Conservation (phyloP, 305 asterid genomes). For the Fraxinus floribunda region DNA sequence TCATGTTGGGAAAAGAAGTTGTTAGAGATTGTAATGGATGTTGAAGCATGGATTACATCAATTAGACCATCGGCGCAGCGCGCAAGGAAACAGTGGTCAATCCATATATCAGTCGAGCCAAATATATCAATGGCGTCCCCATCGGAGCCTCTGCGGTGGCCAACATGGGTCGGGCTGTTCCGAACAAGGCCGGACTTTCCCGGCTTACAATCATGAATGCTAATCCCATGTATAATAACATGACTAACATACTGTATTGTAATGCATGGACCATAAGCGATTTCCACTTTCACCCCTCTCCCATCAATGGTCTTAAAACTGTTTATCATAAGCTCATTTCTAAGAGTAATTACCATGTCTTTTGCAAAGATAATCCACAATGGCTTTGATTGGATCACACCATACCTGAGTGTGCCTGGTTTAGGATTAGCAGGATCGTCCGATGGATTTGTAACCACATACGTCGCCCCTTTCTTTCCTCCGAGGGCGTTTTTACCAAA, state of each 20-base stretch:
- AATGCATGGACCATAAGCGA: conserved; percentile 64
- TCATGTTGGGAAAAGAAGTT: conserved; percentile 63
- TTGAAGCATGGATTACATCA: conserved; percentile 70
- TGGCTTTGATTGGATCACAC: conserved; percentile 56
- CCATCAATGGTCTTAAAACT: conserved; percentile 79
- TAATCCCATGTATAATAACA: conserved; percentile 60
- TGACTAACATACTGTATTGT: conserved; percentile 50
- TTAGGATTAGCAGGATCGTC: conserved; percentile 54
- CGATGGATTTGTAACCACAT: conserved; percentile 54
- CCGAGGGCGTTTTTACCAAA: conserved; percentile 56
- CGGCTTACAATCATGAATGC: conserved; percentile 65
- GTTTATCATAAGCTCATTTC: conserved; percentile 58
- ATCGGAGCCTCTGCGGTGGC: conserved; percentile 53
- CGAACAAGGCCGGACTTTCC: conserved; percentile 52
- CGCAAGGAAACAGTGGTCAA: conserved; percentile 65
- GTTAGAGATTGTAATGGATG: conserved; percentile 61
- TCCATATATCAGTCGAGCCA: conserved; percentile 52
- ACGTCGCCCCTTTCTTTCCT: conserved; percentile 50
- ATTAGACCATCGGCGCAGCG: conserved; percentile 56
- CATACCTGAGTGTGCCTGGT: conserved; percentile 67
- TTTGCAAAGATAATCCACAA: conserved; percentile 58
- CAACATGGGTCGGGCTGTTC: conserved; percentile 46
- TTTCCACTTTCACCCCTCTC: conserved; percentile 62
- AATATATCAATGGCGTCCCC: conserved; percentile 64
- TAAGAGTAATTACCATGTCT: conserved; percentile 53